phyloP scores from a whole-genome alignment of 1,284 basidiomycete species.

The Austroboletus niveus region DNA sequence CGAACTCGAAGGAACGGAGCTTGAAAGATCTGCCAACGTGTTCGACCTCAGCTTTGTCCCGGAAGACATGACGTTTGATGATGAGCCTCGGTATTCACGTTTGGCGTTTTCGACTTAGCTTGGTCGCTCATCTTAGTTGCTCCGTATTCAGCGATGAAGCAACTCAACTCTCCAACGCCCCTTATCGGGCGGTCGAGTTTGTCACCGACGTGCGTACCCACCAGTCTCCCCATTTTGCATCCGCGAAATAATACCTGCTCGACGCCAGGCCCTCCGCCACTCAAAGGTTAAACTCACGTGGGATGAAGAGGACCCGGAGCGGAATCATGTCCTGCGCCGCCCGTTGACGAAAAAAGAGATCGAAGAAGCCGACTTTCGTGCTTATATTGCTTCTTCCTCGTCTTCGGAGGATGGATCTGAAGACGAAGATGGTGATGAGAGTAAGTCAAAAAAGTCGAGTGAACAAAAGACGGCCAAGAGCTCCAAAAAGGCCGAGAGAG shows the following conservation, averaged over 20 bases:
- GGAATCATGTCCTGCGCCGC: conserved; percentile 78
- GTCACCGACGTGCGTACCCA: conserved; percentile 77
- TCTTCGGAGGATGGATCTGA: conserved; percentile 56
- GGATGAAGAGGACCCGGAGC: conserved; percentile 97
- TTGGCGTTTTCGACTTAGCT: background rate
- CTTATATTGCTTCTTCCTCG: conserved; percentile 78
- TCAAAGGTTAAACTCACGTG: conserved; percentile 98
- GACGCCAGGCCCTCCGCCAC: conserved; percentile 87
- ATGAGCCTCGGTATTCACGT: conserved; percentile 61
- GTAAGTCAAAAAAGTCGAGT: background rate
- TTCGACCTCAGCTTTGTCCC: conserved; percentile 95
- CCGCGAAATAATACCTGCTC: background rate
- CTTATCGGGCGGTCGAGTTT: conserved; percentile 87
- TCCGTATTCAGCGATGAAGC: conserved; percentile 71
- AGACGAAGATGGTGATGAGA: conserved; percentile 25
- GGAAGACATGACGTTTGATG: conserved; percentile 88
- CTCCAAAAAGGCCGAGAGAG: conserved; percentile 51
- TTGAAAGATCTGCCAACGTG: conserved; percentile 96
- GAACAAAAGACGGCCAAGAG: conserved; percentile 16
- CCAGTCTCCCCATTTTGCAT: background rate
- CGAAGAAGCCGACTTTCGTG: conserved; percentile 85
- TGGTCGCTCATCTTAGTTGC: conserved; percentile 1
- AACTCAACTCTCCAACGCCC: conserved; percentile 58
- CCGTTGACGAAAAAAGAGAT: conserved; percentile 80
- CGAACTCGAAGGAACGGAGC: conserved; percentile 93